A percentile compares a stretch with the other conserved stretches of the same genome.
phyloP scores from a whole-genome alignment of 345 rosid species.

The Dipteronia dyeriana region DNA sequence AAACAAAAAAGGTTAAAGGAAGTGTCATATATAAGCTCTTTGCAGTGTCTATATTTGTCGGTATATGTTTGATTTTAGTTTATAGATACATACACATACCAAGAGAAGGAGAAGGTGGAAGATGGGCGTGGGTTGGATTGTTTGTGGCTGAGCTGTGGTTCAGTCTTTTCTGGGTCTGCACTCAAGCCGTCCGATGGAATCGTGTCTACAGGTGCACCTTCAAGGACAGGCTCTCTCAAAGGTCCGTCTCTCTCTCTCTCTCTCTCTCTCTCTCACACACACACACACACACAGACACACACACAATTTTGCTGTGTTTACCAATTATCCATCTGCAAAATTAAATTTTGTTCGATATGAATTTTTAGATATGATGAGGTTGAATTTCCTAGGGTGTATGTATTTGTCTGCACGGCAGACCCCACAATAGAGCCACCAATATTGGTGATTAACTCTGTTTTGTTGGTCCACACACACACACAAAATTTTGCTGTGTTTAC shows the following conservation, averaged over 20 bases:
- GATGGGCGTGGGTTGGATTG: conserved; percentile 62
- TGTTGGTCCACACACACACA: conserved; percentile 50
- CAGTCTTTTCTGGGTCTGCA: conserved; percentile 52
- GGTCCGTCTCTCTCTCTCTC: conserved; percentile 25
- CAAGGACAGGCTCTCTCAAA: conserved; percentile 48
- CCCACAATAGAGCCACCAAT: conserved; percentile 72
- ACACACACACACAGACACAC: too few species aligned
- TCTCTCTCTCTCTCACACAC: too few species aligned
- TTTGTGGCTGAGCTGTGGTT: conserved; percentile 53
- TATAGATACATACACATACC: too few species aligned
- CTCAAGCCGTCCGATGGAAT: conserved; percentile 50
- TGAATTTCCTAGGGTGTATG: conserved; percentile 55
- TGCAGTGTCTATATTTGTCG: too few species aligned
- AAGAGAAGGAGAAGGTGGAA: too few species aligned
- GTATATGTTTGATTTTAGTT: too few species aligned
- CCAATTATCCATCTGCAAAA: too few species aligned
- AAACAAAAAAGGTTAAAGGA: too few species aligned
- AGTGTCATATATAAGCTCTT: too few species aligned
- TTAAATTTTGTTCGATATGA: too few species aligned
- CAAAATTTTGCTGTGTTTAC: too few species aligned
- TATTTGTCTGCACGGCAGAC: conserved; percentile 76
- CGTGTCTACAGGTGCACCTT: conserved; percentile 33
- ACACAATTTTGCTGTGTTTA: too few species aligned
- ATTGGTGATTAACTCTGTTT: conserved; percentile 64
- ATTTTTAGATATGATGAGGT: conserved; percentile 20